Evolutionary conservation across 306 rosid species (phyloP).

Genomic region (Dryas drummondii): DNA sequence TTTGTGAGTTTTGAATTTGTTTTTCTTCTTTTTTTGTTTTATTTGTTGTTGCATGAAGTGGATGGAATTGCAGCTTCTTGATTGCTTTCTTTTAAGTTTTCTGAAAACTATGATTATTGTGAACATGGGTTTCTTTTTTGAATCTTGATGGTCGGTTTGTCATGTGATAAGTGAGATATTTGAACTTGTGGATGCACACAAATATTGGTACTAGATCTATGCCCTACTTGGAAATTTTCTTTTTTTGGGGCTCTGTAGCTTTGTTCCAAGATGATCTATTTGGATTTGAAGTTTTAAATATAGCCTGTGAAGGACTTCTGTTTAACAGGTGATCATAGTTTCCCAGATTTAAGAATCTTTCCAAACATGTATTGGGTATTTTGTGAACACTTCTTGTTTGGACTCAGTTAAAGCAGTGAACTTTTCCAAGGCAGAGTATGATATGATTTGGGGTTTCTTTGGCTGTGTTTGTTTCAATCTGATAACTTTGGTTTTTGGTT

Average conservation of each 20-base stretch:
- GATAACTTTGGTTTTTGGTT: neutral
- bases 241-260: neutral
- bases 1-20: constrained; percentile 1
- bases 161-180: neutral
- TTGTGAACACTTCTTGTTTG: neutral
- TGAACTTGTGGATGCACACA: neutral
- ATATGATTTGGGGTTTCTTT: neutral
- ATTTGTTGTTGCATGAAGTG: neutral
- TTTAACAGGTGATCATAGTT: neutral
- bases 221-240: neutral
- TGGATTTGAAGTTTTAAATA: neutral
- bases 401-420: no score
- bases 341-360: constrained; percentile 2
- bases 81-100: neutral
- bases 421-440: neutral
- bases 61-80: neutral
- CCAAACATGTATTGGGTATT: neutral
- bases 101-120: neutral
- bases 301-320: neutral
- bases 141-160: neutral
- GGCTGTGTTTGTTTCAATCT: neutral
- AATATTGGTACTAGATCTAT: neutral
- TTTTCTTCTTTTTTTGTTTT: neutral
- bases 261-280: neutral
- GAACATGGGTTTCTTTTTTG: neutral